Conservation (phyloP, 106 monocot species). For the Allium fistulosum region DNA sequence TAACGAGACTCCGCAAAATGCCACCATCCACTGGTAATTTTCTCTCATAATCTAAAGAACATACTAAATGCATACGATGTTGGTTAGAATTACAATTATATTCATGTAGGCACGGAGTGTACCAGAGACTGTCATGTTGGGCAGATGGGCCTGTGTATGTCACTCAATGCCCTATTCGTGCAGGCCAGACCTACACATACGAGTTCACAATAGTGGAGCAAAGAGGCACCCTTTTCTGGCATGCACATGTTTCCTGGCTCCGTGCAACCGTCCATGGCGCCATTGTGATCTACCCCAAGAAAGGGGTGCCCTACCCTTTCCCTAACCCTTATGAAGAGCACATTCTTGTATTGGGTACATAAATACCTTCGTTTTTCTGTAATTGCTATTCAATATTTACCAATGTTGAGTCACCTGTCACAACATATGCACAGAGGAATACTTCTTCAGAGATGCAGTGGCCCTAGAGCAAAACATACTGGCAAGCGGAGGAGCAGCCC, state of each 20-base stretch:
- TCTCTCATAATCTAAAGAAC: background rate
- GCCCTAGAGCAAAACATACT: conserved; percentile 11
- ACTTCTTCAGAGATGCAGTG: conserved; percentile 9
- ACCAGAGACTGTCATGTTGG: conserved; percentile 23
- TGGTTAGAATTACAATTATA: background rate
- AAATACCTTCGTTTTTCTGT: background rate
- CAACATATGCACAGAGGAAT: conserved; percentile 7
- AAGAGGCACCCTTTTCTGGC: conserved; percentile 33
- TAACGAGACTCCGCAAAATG: conserved; percentile 33
- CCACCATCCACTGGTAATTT: conserved; percentile 44
- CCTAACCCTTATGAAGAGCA: conserved; percentile 30
- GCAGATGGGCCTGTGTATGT: conserved; percentile 21
- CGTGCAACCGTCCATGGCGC: conserved; percentile 34
- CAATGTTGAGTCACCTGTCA: background rate
- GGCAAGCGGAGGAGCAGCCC: conserved; percentile 9
- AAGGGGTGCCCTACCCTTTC: conserved; percentile 36
- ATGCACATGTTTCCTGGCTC: conserved; percentile 39
- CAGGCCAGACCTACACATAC: conserved; percentile 20
- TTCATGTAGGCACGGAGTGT: conserved; percentile 19
- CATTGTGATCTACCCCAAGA: conserved; percentile 35
- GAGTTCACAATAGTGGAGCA: conserved; percentile 26
- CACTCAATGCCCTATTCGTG: conserved; percentile 26
- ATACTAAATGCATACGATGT: background rate
- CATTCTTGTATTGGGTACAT: conserved; percentile 10
- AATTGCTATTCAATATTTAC: background rate